A percentile compares a stretch with the other conserved stretches of the same genome.
Conservation (phyloP, 768 basidiomycete genomes). For the Porphyrellus cyaneotinctus region DNA sequence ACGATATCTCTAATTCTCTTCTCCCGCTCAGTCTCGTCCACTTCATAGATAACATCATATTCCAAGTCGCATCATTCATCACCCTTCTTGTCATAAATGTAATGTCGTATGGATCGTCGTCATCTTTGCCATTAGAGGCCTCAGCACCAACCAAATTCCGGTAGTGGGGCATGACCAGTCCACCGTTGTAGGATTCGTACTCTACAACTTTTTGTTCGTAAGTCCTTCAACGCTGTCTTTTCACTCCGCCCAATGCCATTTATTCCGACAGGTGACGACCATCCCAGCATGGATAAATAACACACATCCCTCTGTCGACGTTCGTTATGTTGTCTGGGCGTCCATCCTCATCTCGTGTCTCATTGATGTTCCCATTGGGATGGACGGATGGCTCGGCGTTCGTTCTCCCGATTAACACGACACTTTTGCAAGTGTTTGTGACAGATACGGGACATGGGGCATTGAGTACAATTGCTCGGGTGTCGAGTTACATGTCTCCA, state of each 20-base stretch:
- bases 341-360: conserved; percentile 24
- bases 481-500: conserved; percentile 21
- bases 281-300: conserved; percentile 27
- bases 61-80: conserved; percentile 22
- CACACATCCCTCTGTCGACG: conserved; percentile 19
- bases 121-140: conserved; percentile 12
- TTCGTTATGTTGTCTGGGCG: conserved; percentile 19
- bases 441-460: conserved; percentile 2
- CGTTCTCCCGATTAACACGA: neutral
- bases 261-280: conserved; percentile 16
- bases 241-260: neutral
- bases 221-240: neutral
- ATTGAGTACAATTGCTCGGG: conserved; percentile 4
- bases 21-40: conserved; percentile 24
- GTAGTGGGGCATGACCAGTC: conserved; percentile 18
- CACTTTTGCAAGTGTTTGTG: conserved; percentile 18
- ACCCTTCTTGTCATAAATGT: conserved; percentile 18
- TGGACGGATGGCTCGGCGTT: conserved; percentile 21
- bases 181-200: conserved; percentile 20
- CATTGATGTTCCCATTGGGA: conserved; percentile 22
- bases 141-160: conserved; percentile 7
- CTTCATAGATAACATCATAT: conserved; percentile 23
- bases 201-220: conserved; percentile 26
- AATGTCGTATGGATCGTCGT: conserved; percentile 19
- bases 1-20: conserved; percentile 17